Evolutionary conservation across 2,329 filamentous ascomycete species (phyloP), one percentile per base, ranked within the genome.

Genomic region (Trichoderma citrinoviride): DNA sequence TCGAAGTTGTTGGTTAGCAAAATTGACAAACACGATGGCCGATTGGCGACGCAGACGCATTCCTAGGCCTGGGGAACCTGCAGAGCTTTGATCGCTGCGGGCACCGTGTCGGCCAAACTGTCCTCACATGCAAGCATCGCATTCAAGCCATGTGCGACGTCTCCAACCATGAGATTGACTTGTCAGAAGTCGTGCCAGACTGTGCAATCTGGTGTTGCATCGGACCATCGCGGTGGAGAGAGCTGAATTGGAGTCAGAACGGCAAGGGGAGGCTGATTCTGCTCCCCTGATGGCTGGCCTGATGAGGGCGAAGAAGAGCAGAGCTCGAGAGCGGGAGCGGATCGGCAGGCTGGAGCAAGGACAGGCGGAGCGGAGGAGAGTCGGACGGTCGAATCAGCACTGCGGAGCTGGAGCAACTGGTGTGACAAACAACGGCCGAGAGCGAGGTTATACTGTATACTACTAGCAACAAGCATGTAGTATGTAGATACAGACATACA

Each of bases 71-170:
- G 43, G 52, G 52, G 61, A 50, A 37, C 21, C 47, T 49, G 50
- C 19, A 63, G 41, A 49, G 52, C 50, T 49, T 53, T 27, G 52
- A 21, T 19, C 40, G 43, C 27, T 4, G 29, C 19, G 40, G 21
- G 61, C 23, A 56, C 52, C 29, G 61, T 64, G 61, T 41, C 47
- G 25, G 41, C 19, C 43, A 17, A 37, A 40, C 57, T 44, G 47
- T 46, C 33, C 33, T 14, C 10, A 37, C 10, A 58, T 61, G 41
- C 56, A 44, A n/a, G 41, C 23, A 60, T 27, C 17, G 27, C 25
- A 60, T 62, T 41, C 50, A 56, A 41, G 61, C 61, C 61, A 56
- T 64, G 61, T 64, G 61, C 61, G 19, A 21, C 33, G 58, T 44
- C 49, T 54, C 41, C 60, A 63, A 56, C 29, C 44, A 40, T 44